Evolutionary conservation across 257 asterid species (phyloP), one percentile per base, ranked within the genome.

Genomic region (Nicotiana benthamiana): DNA sequence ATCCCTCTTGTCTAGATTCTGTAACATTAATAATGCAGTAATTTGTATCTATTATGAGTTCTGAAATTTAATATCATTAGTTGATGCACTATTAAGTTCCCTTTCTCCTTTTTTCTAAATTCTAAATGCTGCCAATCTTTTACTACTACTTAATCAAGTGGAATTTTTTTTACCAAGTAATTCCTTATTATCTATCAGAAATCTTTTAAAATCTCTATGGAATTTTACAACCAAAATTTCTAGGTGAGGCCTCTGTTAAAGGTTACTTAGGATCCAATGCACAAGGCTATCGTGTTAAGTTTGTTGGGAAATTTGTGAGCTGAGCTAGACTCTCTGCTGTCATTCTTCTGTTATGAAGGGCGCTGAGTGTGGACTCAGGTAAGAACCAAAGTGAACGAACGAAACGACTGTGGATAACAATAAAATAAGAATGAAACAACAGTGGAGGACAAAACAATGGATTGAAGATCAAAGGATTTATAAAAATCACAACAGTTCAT

Each of bases 31-130:
- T 68, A 2, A 9, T 10, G 34, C 57, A 24, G 30, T 4, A 43
- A 72, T 18, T 6, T 22, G 77, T 2, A 43, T 72, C 77, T 22
- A 46, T 22, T 13, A 48, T 74, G 62, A 26, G 10, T 74, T 26
- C 79, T 74, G 79, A 74, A 48, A 74, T 36, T 36, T n/a, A 56
- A 70, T 12, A 67, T 48, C 78, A 74, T 74, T 26, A 48, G 22
- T 48, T 48, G 79, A 15, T 74, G 61, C 7, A 46, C 59, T 72
- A 57, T 72, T 22, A 22, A 26, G 12, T 43, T 72, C 40, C 77
- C 15, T 46, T 72, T 72, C 48, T 72, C 78, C 32, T 3, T 72
- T 72, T 40, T 72, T 72, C 40, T 46, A 24, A 72, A 72, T 13
- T 72, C 16, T 22, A 24, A 15, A 13, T 72, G 9, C 60, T 72